These are phyloP conservation scores for Kodamaea neixiangensis DNA, from an alignment of 805 yeast genomes.

Conservation along the genomic window DNA sequence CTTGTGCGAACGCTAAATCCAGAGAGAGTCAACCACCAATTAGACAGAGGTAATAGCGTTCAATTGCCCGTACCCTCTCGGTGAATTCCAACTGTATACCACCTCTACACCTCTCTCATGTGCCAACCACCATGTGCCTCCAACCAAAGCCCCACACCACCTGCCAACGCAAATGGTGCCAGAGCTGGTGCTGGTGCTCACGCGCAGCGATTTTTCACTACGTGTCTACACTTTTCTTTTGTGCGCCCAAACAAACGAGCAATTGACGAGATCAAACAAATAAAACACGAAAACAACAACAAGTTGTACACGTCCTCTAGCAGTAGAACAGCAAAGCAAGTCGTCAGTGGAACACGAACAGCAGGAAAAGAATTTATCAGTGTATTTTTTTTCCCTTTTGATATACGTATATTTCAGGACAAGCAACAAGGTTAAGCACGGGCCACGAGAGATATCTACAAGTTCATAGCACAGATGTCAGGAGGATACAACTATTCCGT, in stretches of 20 bases:
- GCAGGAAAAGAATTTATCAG: not conserved
- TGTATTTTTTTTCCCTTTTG: not conserved
- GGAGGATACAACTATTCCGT: conserved; percentile 15
- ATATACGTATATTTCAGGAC: not conserved
- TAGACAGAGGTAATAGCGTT: not conserved
- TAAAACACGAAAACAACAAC: conserved; percentile 7
- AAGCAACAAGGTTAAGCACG: not conserved
- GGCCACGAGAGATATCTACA: not conserved
- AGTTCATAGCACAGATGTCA: conserved; percentile 13
- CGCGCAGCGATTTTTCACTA: not conserved
- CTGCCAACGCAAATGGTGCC: too few relatives aligned
- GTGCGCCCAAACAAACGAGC: conserved; percentile 7
- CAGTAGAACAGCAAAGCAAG: not conserved
- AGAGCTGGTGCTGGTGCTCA: not conserved
- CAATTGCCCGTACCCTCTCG: not conserved
- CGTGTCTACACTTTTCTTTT: conserved; percentile 10
- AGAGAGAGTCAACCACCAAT: too few relatives aligned
- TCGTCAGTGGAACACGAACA: not conserved
- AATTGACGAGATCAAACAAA: conserved; percentile 7
- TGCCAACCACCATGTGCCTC: not conserved
- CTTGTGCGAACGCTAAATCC: too few relatives aligned
- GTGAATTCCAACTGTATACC: not conserved
- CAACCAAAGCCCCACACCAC: too few relatives aligned
- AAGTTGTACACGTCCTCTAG: conserved; percentile 1
- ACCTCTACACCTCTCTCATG: not conserved